phyloP scores from a whole-genome alignment of 768 basidiomycete genomes.

The Obba rivulosa region DNA sequence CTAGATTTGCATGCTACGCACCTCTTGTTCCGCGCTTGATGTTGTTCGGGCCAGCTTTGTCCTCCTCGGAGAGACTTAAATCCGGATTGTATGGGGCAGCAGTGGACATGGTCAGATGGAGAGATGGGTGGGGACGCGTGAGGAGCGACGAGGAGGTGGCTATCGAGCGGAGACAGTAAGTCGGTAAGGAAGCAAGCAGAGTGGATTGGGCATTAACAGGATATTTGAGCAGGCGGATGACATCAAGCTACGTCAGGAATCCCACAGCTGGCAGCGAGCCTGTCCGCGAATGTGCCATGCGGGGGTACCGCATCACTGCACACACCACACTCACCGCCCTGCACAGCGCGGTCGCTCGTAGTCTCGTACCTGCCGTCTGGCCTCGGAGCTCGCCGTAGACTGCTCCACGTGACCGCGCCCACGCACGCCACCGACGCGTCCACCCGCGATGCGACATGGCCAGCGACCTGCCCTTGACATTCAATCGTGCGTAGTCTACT shows the following conservation, averaged over 20 bases:
- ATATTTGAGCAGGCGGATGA: too few species aligned
- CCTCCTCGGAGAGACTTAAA: slow-evolving; percentile 12
- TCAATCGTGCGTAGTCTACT: slow-evolving; percentile 23
- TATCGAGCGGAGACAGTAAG: background rate
- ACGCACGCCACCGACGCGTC: background rate
- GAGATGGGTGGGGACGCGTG: background rate
- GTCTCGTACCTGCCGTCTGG: background rate
- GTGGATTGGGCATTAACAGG: too few species aligned
- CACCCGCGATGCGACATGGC: slow-evolving; percentile 6
- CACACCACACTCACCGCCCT: too few species aligned
- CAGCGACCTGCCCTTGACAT: slow-evolving; percentile 21
- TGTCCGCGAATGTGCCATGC: too few species aligned
- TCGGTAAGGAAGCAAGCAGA: background rate
- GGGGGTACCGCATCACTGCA: too few species aligned
- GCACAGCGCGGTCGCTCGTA: background rate
- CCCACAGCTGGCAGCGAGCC: too few species aligned
- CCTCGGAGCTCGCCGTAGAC: background rate
- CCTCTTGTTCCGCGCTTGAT: slow-evolving; percentile 21
- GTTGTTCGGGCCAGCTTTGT: slow-evolving; percentile 14
- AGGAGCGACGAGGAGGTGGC: background rate
- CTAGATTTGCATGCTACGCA: slow-evolving; percentile 1
- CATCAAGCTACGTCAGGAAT: too few species aligned
- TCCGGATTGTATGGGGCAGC: slow-evolving; percentile 1
- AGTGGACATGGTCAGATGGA: slow-evolving; percentile 1
- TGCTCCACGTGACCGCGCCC: background rate